These are phyloP conservation scores for Pyrenula massariospora DNA, from an alignment of 495 filamentous ascomycete species.

Conservation along the genomic window DNA sequence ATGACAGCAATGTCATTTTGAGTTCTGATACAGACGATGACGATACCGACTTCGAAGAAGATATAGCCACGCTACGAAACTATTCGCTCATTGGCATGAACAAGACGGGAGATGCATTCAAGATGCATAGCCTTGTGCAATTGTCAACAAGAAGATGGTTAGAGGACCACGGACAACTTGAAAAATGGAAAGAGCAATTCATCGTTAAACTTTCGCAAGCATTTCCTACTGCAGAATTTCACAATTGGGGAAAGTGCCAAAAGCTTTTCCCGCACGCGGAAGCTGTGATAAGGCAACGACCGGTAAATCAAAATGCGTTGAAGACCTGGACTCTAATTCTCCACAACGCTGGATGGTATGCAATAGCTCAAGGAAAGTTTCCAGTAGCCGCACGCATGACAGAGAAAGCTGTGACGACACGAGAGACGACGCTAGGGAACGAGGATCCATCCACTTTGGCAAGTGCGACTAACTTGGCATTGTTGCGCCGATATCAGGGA, in stretches of 20 bases:
- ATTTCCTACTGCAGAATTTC: constrained; percentile 26
- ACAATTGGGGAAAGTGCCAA: constrained; percentile 18
- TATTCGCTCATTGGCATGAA: constrained; percentile 29
- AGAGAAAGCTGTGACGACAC: constrained; percentile 5
- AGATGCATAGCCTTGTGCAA: constrained; percentile 16
- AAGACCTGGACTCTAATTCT: constrained; percentile 12
- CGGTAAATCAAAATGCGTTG: constrained; percentile 2
- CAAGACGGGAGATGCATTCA: constrained; percentile 4
- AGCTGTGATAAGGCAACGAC: constrained; percentile 8
- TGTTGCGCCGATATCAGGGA: not conserved
- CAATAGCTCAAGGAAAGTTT: constrained; percentile 5
- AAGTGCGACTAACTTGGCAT: constrained; percentile 7
- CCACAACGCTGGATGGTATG: constrained; percentile 11
- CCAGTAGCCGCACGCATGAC: constrained; percentile 5
- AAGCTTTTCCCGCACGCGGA: constrained; percentile 16
- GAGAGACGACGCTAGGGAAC: constrained; percentile 15
- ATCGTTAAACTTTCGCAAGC: constrained; percentile 21
- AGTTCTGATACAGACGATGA: constrained; percentile 9
- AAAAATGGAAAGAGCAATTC: constrained; percentile 21
- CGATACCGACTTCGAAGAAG: constrained; percentile 26
- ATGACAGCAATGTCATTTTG: constrained; percentile 13
- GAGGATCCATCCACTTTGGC: constrained; percentile 6
- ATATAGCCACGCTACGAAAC: constrained; percentile 24
- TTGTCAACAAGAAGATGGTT: constrained; percentile 12
- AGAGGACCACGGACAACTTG: constrained; percentile 14